Evolutionary conservation across 371 early-diverging fungal genomes (phyloP), one percentile per base, ranked within the genome.

Genomic region (Nematocida minor): DNA sequence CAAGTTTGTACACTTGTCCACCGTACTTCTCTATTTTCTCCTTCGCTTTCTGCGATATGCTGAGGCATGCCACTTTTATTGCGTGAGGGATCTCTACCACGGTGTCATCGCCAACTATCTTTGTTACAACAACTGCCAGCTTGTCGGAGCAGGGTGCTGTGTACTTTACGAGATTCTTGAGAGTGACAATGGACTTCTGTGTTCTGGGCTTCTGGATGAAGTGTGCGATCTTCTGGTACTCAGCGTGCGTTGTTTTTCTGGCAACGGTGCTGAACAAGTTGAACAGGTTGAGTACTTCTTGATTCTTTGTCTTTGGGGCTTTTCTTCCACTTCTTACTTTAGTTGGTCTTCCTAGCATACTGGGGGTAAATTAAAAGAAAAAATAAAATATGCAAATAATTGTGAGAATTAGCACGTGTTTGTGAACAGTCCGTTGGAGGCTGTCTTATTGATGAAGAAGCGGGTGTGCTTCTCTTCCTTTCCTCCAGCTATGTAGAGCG

Each of bases 91-190:
- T 44, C 27, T 48, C 74, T 32, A 86, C 57, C 11, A 83, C 22
- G 42, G 51, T 79, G 16, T 86, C 84, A 46, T 86, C 84, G 66
- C 83, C 86, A 42, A 86, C 69, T 3, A 86, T 77, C 55, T 86
- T 86, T 49, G 69, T 79, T 32, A 83, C 83, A 16, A 86, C 77
- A 2, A 86, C 82, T 11, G 82, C 79, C 44, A 82, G 54, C 63
- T 84, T 84, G 22, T 71, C 84, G 22, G 55, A 4, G 31, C 60
- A 62, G 18, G 49, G 74, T 4, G 67, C 62, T 0, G 71, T 48
- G 25, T 82, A 57, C n/a, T 74, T 54, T 4, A 80, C 78, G 9
- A 85, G 55, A 22, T 79, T 81, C 32, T 74, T 74, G 4, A 74
- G 63, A 22, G 49, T 74, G 11, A 74, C 48, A 6, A 64, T 41